Evolutionary conservation across 495 filamentous ascomycete species (phyloP).

Genomic region (Saxophila tyrrhenica): DNA sequence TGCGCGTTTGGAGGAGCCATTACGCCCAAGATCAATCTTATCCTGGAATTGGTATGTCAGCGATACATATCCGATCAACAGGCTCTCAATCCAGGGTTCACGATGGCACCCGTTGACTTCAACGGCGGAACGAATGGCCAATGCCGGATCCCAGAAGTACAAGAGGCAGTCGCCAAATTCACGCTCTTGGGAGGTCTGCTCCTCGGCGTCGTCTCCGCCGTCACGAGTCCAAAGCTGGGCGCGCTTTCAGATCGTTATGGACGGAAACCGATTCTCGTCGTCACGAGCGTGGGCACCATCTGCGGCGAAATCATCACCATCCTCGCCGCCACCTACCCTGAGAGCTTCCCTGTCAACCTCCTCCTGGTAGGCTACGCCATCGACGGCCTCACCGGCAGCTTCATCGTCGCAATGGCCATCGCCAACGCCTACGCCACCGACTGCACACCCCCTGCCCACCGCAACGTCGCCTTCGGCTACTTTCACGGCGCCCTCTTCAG

Average conservation of each 20-base stretch:
- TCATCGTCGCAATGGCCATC: constrained; percentile 69
- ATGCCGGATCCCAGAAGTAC: constrained; percentile 62
- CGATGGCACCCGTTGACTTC: constrained; percentile 51
- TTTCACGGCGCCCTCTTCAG: constrained; percentile 80
- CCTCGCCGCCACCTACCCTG: constrained; percentile 60
- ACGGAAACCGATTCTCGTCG: constrained; percentile 55
- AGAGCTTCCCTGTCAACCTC: constrained; percentile 56
- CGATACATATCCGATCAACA: constrained; percentile 59
- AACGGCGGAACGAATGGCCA: constrained; percentile 57
- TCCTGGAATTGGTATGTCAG: constrained; percentile 67
- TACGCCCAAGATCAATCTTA: constrained; percentile 70
- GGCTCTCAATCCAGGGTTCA: constrained; percentile 44
- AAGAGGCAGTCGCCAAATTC: constrained; percentile 64
- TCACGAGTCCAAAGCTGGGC: constrained; percentile 73
- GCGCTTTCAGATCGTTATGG: constrained; percentile 82
- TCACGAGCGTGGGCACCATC: constrained; percentile 56
- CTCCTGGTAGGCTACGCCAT: constrained; percentile 61
- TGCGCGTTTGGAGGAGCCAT: constrained; percentile 73
- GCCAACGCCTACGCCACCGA: constrained; percentile 78
- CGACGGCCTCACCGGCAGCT: constrained; percentile 79
- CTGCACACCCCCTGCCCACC: constrained; percentile 64
- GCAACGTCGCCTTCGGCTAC: constrained; percentile 79
- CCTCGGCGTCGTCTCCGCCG: constrained; percentile 56
- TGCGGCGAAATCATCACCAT: constrained; percentile 63
- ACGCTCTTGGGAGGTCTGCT: constrained; percentile 60